A percentile compares a stretch with the other conserved stretches of the same genome.
Evolutionary conservation across 805 yeast species (phyloP).

Genomic region (Grigorovia humatica): DNA sequence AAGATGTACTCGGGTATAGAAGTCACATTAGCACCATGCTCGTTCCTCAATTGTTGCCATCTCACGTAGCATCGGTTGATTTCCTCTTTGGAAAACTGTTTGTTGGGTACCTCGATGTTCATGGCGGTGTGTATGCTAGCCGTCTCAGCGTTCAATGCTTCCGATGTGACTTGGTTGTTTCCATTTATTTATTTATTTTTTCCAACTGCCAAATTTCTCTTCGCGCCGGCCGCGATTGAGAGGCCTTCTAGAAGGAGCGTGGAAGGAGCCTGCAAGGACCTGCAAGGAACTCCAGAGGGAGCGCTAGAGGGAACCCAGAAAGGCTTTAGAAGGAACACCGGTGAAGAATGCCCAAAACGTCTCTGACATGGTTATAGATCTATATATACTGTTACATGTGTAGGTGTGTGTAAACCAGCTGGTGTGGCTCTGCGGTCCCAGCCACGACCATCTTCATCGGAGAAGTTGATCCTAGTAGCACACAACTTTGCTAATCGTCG

Average conservation of each 20-base stretch:
- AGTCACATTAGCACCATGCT: conserved; percentile 28
- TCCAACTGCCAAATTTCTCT: neutral
- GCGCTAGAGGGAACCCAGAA: no score
- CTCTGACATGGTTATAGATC: neutral
- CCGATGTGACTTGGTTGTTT: neutral
- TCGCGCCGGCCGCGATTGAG: no score
- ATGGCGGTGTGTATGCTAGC: conserved; percentile 2
- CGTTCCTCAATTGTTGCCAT: conserved; percentile 30
- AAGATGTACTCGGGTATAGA: conserved; percentile 28
- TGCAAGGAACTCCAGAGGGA: no score
- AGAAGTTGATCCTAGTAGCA: no score
- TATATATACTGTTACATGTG: neutral
- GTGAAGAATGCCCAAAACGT: no score
- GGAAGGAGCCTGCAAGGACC: no score
- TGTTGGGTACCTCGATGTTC: conserved; percentile 24
- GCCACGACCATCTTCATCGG: no score
- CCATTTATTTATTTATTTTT: neutral
- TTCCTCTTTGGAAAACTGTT: conserved; percentile 27
- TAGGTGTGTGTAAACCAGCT: neutral
- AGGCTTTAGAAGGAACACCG: no score
- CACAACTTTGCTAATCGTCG: neutral
- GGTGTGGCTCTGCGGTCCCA: neutral
- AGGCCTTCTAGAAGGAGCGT: no score
- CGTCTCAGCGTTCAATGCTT: no score
- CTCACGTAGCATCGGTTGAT: conserved; percentile 29